Evolutionary conservation across 371 early-diverging fungal species (phyloP).

Genomic region (Lichtheimia ornata): DNA sequence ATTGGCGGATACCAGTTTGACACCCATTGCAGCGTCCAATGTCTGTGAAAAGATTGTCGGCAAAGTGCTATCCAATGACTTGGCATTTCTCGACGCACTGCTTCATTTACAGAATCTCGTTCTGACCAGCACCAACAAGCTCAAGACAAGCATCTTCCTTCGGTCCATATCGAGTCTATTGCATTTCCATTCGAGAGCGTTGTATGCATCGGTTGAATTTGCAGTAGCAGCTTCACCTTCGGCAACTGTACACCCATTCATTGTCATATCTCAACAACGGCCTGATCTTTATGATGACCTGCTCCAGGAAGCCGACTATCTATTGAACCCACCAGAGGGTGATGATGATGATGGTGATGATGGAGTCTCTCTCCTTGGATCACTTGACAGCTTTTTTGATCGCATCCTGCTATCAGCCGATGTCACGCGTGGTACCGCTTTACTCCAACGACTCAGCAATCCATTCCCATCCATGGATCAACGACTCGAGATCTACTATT

Average conservation of each 20-base stretch:
- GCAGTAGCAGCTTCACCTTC: slow-evolving; percentile 2
- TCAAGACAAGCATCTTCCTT: slow-evolving; percentile 26
- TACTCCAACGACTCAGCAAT: slow-evolving; percentile 21
- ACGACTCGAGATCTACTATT: slow-evolving; percentile 2
- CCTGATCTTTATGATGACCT: slow-evolving; percentile 23
- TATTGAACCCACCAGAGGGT: slow-evolving; percentile 4
- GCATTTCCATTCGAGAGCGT: slow-evolving; percentile 8
- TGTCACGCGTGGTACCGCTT: slow-evolving; percentile 3
- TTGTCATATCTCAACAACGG: slow-evolving; percentile 27
- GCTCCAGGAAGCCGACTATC: slow-evolving; percentile 26
- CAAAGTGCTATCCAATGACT: slow-evolving; percentile 9
- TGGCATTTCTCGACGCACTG: slow-evolving; percentile 15
- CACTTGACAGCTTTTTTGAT: slow-evolving; percentile 19
- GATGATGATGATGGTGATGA: not conserved
- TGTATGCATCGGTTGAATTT: not conserved
- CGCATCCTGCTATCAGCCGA: slow-evolving; percentile 21
- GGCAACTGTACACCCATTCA: slow-evolving; percentile 28
- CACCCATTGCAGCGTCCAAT: slow-evolving; percentile 38
- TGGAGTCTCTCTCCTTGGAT: slow-evolving; percentile 1
- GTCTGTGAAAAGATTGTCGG: slow-evolving; percentile 32
- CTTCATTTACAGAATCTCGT: slow-evolving; percentile 32
- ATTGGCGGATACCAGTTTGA: slow-evolving; percentile 16
- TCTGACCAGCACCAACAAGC: slow-evolving; percentile 14
- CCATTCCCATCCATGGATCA: not conserved
- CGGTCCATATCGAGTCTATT: slow-evolving; percentile 25